A percentile compares a stretch with the other conserved stretches of the same genome.
phyloP scores from a whole-genome alignment of 257 asterid species.

The Rhazya stricta region DNA sequence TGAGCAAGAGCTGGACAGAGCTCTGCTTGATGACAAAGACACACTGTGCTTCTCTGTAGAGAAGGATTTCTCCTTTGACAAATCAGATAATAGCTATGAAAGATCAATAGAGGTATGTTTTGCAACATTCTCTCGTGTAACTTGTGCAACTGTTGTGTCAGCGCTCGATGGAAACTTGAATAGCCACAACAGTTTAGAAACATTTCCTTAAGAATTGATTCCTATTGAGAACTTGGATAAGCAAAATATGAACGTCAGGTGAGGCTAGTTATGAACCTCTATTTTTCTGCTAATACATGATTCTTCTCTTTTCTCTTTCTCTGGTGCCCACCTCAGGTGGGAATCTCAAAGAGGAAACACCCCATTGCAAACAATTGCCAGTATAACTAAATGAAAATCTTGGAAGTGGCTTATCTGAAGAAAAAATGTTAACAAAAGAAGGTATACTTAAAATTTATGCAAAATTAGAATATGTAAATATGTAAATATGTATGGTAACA shows the following conservation, averaged over 20 bases:
- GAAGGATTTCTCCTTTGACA: constrained; percentile 26
- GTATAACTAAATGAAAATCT: no score
- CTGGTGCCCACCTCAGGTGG: no score
- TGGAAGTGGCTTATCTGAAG: no score
- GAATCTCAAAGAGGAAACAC: no score
- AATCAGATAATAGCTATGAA: constrained; percentile 23
- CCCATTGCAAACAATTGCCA: no score
- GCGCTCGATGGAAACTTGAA: not conserved
- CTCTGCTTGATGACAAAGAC: constrained; percentile 20
- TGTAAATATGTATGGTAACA: no score
- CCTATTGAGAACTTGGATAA: not conserved
- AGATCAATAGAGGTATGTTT: constrained; percentile 35
- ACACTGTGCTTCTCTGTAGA: constrained; percentile 28
- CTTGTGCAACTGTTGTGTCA: not conserved
- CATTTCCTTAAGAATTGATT: not conserved
- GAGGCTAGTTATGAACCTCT: not conserved
- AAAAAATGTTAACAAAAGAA: no score
- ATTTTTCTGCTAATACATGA: not conserved
- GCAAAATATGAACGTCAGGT: not conserved
- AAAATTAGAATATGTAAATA: no score
- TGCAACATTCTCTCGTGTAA: not conserved
- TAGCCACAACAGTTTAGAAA: not conserved
- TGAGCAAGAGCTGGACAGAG: constrained; percentile 34
- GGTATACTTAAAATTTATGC: no score
- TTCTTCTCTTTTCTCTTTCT: no score